phyloP scores from a whole-genome alignment of 345 rosid genomes.

The Gossypium arboreum region DNA sequence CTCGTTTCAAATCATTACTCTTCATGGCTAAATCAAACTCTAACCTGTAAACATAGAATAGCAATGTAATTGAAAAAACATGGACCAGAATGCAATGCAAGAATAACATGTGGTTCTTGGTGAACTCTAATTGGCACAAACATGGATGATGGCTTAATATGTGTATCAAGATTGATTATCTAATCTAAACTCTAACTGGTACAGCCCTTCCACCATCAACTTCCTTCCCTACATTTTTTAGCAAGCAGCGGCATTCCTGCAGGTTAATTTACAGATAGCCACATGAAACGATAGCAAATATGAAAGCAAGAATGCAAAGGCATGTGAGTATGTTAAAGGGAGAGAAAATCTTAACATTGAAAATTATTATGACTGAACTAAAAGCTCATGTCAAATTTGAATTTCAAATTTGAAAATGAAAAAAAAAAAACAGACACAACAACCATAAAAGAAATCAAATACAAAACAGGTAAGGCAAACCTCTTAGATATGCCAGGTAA shows the following conservation, averaged over 20 bases:
- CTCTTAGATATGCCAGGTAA: constrained; percentile 99
- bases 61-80: neutral
- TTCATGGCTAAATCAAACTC: constrained; percentile 98
- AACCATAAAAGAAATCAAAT: neutral
- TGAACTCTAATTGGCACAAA: neutral
- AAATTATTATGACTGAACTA: neutral
- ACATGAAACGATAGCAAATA: neutral
- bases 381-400: neutral
- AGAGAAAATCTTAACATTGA: constrained; percentile 28
- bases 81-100: constrained; percentile 11
- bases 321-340: neutral
- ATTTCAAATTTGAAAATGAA: neutral
- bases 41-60: constrained; percentile 46
- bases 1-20: constrained; percentile 96
- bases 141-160: neutral
- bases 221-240: neutral
- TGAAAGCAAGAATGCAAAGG: neutral
- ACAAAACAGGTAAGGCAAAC: neutral
- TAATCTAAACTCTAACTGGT: neutral
- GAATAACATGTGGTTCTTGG: neutral
- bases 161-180: neutral
- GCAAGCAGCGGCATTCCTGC: neutral
- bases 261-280: neutral
- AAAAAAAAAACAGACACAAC: neutral
- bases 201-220: neutral